These are phyloP conservation scores for Termitomyces titanicus DNA, from an alignment of 768 basidiomycete genomes.

Conservation along the genomic window DNA sequence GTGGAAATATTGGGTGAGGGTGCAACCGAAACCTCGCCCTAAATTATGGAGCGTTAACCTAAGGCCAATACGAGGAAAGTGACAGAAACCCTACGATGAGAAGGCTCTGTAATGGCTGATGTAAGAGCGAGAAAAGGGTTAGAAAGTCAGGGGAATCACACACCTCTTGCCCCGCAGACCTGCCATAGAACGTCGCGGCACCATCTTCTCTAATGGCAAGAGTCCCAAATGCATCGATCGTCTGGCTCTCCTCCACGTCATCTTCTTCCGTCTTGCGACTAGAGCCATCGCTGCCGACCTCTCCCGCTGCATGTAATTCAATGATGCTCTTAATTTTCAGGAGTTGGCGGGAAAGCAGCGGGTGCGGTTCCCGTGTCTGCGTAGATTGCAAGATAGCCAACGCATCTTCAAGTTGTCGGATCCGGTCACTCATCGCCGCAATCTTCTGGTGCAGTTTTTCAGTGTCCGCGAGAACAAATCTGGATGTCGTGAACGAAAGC, in stretches of 20 bases:
- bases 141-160: conserved; percentile 16
- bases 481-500: conserved; percentile 17
- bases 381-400: conserved; percentile 51
- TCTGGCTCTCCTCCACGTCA: conserved; percentile 38
- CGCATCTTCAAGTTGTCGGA: conserved; percentile 70
- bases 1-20: background rate
- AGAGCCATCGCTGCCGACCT: conserved; percentile 27
- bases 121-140: background rate
- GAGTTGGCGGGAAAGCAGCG: conserved; percentile 56
- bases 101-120: conserved; percentile 36
- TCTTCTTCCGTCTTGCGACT: conserved; percentile 21
- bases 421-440: conserved; percentile 63
- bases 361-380: conserved; percentile 49
- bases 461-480: conserved; percentile 71
- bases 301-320: conserved; percentile 60
- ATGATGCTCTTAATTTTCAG: conserved; percentile 65
- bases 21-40: conserved; percentile 31
- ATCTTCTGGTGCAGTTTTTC: conserved; percentile 70
- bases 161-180: conserved; percentile 73
- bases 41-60: background rate
- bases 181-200: conserved; percentile 66
- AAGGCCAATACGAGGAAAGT: background rate
- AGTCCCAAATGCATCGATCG: conserved; percentile 68
- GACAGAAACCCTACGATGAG: conserved; percentile 41
- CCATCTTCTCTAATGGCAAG: conserved; percentile 68